phyloP scores from a whole-genome alignment of 2,329 filamentous ascomycete genomes.

The Sporothrix protearum region DNA sequence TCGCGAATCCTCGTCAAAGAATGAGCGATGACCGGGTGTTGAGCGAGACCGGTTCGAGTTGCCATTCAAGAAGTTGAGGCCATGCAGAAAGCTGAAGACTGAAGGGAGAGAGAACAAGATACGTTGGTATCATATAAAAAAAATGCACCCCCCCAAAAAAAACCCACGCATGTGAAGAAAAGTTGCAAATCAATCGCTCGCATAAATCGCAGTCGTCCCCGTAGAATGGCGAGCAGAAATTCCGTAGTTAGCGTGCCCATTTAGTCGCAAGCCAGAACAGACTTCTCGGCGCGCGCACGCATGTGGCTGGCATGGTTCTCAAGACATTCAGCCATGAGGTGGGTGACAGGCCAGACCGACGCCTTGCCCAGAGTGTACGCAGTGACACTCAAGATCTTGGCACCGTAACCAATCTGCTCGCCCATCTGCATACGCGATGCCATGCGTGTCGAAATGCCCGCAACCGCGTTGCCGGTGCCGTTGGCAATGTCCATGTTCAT shows the following conservation, averaged over 20 bases:
- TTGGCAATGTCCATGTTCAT: slow-evolving; percentile 58
- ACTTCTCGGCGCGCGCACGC: slow-evolving; percentile 52
- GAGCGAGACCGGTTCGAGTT: no score
- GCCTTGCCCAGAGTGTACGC: slow-evolving; percentile 85
- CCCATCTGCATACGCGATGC: slow-evolving; percentile 45
- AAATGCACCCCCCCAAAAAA: not conserved
- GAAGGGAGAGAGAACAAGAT: not conserved
- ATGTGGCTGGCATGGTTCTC: slow-evolving; percentile 54
- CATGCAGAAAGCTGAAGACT: not conserved
- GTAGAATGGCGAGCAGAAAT: not conserved
- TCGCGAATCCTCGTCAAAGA: not conserved
- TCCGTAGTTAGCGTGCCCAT: not conserved
- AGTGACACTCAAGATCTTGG: slow-evolving; percentile 78
- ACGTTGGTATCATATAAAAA: not conserved
- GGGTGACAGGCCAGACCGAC: slow-evolving; percentile 77
- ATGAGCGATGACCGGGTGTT: not conserved
- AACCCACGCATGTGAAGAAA: not conserved
- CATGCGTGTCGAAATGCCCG: slow-evolving; percentile 52
- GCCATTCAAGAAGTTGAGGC: not conserved
- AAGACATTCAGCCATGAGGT: slow-evolving; percentile 53
- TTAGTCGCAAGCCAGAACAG: slow-evolving; percentile 37
- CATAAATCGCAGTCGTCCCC: not conserved
- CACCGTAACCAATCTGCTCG: slow-evolving; percentile 71
- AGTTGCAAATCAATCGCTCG: not conserved
- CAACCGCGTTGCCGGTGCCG: slow-evolving; percentile 37